These are phyloP conservation scores for Rubia tinctorum DNA, from an alignment of 305 asterid species.

Conservation along the genomic window DNA sequence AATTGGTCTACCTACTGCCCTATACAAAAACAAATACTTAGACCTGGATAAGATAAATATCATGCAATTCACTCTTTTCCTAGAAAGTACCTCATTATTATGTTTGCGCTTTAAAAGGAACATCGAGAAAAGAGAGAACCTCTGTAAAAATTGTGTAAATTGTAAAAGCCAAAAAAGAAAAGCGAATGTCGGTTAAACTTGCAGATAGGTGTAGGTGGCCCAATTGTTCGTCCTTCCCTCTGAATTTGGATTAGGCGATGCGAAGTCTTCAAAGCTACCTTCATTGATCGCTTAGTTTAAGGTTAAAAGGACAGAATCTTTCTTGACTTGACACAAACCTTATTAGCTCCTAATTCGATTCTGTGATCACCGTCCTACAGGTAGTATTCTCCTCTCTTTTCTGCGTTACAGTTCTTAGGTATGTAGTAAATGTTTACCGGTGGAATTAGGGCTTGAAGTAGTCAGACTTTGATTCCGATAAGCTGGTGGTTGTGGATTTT, in stretches of 20 bases:
- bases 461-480: not conserved
- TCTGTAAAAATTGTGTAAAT: not conserved
- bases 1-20: too few relatives aligned
- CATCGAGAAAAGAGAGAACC: not conserved
- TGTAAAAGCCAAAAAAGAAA: not conserved
- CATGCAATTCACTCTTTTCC: too few relatives aligned
- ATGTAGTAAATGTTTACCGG: not conserved
- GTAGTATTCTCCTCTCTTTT: conserved; percentile 1
- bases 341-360: not conserved
- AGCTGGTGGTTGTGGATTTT: not conserved
- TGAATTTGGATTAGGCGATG: not conserved
- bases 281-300: too few relatives aligned
- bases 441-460: not conserved
- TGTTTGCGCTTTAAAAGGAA: too few relatives aligned
- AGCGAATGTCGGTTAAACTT: not conserved
- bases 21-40: too few relatives aligned
- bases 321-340: not conserved
- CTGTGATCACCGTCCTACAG: conserved; percentile 5
- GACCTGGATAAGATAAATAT: too few relatives aligned
- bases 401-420: not conserved
- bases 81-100: too few relatives aligned
- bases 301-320: not conserved
- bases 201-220: conserved; percentile 2
- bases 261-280: not conserved
- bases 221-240: not conserved